Percentiles rank a stretch among this genome's conserved stretches.
Evolutionary conservation across 2,329 filamentous ascomycete species (phyloP).

Genomic region (Colletotrichum australisinense): DNA sequence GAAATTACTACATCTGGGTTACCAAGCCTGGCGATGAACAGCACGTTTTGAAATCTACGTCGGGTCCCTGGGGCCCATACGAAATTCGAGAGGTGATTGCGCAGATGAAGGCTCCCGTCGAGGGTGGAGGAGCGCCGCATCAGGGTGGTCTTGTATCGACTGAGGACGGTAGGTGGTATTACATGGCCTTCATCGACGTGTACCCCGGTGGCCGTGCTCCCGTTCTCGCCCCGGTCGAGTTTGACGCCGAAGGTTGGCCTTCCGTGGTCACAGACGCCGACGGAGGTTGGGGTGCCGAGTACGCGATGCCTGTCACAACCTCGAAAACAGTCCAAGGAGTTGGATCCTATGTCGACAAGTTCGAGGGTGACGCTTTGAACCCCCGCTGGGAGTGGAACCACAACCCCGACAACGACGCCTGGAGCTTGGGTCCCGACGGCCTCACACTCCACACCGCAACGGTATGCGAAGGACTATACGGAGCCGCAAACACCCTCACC

Average conservation of each 20-base stretch:
- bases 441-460: too few relatives aligned
- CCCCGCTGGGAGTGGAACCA: too few relatives aligned
- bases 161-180: background rate
- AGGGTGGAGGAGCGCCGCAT: background rate
- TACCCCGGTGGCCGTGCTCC: background rate
- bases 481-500: too few relatives aligned
- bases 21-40: background rate
- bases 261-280: background rate
- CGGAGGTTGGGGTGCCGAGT: too few relatives aligned
- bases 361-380: too few relatives aligned
- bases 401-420: too few relatives aligned
- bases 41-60: background rate
- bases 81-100: background rate
- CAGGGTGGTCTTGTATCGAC: background rate
- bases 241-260: background rate
- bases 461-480: too few relatives aligned
- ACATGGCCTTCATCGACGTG: background rate
- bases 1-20: background rate
- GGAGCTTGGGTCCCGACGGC: too few relatives aligned
- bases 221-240: background rate
- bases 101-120: background rate
- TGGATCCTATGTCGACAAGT: too few relatives aligned
- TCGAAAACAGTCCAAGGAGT: too few relatives aligned
- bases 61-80: background rate
- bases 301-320: too few relatives aligned